Conservation (phyloP, 306 rosid species). For the Elaeagnus macrophylla region DNA sequence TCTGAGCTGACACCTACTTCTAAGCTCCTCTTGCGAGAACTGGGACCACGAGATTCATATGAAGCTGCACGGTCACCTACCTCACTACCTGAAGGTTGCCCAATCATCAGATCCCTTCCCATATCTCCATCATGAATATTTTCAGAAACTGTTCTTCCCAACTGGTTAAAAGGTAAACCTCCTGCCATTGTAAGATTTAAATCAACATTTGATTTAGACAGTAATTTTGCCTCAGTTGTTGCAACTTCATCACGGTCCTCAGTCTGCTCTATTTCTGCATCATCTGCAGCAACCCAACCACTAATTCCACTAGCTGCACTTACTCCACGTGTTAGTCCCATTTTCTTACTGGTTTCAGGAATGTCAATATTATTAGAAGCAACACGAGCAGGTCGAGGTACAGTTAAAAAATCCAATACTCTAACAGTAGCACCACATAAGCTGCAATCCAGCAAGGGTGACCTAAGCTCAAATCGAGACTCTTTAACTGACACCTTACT, state of each 20-base stretch:
- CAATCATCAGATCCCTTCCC: constrained; percentile 97
- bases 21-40: constrained; percentile 84
- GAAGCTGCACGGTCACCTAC: constrained; percentile 96
- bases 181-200: constrained; percentile 92
- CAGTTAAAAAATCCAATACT: constrained; percentile 64
- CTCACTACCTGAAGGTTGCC: constrained; percentile 97
- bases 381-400: constrained; percentile 77
- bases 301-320: constrained; percentile 99
- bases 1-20: constrained; percentile 88
- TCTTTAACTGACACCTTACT: constrained; percentile 55
- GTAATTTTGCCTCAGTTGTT: constrained; percentile 49
- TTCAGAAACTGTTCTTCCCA: constrained; percentile 60
- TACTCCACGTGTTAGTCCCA: constrained; percentile 95
- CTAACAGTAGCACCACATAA: constrained; percentile 91
- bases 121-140: constrained; percentile 63
- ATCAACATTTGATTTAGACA: constrained; percentile 57
- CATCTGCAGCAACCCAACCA: constrained; percentile 92
- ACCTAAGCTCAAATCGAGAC: constrained; percentile 59
- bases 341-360: constrained; percentile 78
- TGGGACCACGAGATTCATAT: constrained; percentile 95
- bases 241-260: constrained; percentile 98
- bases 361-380: constrained; percentile 59
- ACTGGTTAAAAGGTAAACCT: constrained; percentile 45
- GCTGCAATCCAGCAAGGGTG: constrained; percentile 85
- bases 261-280: constrained; percentile 73